Conservation (phyloP, 148 eudicot species). For the Rhododendron ovatum region DNA sequence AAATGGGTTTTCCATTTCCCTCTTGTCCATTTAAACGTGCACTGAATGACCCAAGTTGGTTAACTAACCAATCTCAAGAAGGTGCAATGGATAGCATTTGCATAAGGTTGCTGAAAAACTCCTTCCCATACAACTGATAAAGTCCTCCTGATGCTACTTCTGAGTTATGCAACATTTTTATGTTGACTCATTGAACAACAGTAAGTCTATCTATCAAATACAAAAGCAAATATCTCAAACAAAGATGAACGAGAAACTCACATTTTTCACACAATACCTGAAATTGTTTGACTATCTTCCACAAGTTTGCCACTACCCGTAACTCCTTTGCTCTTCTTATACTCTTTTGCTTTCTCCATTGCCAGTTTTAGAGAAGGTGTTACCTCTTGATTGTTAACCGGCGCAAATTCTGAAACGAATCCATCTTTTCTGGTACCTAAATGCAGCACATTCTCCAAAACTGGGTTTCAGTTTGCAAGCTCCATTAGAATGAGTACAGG, state of each 20-base stretch:
- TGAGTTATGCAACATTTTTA: neutral
- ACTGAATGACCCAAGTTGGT: neutral
- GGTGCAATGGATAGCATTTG: neutral
- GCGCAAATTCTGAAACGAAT: slow-evolving; percentile 1
- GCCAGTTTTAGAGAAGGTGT: slow-evolving; percentile 28
- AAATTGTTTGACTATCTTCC: slow-evolving; percentile 9
- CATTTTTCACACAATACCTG: slow-evolving; percentile 22
- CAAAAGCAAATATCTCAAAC: neutral
- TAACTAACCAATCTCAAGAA: neutral
- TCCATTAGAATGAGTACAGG: neutral
- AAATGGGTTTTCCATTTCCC: neutral
- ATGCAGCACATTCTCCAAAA: neutral
- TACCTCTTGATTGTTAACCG: slow-evolving; percentile 18
- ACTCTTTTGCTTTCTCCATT: slow-evolving; percentile 40
- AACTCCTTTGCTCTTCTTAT: slow-evolving; percentile 26
- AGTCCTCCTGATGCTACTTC: neutral
- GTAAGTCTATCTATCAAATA: neutral
- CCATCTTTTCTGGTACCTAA: slow-evolving; percentile 16
- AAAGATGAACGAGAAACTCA: slow-evolving; percentile 16
- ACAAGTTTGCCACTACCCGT: slow-evolving; percentile 8
- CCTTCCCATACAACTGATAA: neutral
- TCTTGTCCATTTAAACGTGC: neutral
- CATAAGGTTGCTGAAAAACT: neutral
- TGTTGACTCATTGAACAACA: neutral
- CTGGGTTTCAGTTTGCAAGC: slow-evolving; percentile 6